These are phyloP conservation scores for Elsinoe ampelina DNA, from an alignment of 2,329 filamentous ascomycete species.

Conservation along the genomic window DNA sequence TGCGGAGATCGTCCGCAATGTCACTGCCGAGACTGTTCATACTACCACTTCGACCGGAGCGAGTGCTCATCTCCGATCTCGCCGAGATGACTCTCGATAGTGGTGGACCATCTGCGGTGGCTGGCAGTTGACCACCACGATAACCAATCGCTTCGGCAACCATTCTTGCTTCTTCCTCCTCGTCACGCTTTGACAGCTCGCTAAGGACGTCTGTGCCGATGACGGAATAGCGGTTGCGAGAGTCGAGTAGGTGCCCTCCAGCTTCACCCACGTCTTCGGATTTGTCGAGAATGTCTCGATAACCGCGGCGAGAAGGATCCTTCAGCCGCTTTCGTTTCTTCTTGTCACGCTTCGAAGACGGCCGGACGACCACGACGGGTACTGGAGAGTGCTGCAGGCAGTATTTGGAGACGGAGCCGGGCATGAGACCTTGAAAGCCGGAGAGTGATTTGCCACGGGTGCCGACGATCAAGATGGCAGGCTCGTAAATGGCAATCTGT, in stretches of 20 bases:
- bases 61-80: constrained; percentile 18
- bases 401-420: constrained; percentile 88
- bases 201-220: constrained; percentile 23
- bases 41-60: constrained; percentile 39
- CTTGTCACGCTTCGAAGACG: constrained; percentile 76
- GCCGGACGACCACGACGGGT: constrained; percentile 83
- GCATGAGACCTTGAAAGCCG: constrained; percentile 76
- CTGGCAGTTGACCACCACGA: constrained; percentile 16
- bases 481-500: constrained; percentile 85
- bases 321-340: constrained; percentile 78
- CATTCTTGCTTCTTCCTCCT: constrained; percentile 29
- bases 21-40: constrained; percentile 33
- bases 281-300: constrained; percentile 66
- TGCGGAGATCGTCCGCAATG: constrained; percentile 17
- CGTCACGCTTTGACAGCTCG: constrained; percentile 21
- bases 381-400: constrained; percentile 89
- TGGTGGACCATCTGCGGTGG: constrained; percentile 19
- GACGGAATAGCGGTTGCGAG: constrained; percentile 38
- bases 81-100: constrained; percentile 23
- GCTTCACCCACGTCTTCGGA: constrained; percentile 32
- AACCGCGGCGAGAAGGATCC: constrained; percentile 66
- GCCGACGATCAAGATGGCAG: constrained; percentile 82
- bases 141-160: constrained; percentile 33
- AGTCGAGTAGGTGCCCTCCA: constrained; percentile 45
- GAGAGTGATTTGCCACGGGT: constrained; percentile 77